Conservation (phyloP, 805 yeast species). For the Lachancea sp. region DNA sequence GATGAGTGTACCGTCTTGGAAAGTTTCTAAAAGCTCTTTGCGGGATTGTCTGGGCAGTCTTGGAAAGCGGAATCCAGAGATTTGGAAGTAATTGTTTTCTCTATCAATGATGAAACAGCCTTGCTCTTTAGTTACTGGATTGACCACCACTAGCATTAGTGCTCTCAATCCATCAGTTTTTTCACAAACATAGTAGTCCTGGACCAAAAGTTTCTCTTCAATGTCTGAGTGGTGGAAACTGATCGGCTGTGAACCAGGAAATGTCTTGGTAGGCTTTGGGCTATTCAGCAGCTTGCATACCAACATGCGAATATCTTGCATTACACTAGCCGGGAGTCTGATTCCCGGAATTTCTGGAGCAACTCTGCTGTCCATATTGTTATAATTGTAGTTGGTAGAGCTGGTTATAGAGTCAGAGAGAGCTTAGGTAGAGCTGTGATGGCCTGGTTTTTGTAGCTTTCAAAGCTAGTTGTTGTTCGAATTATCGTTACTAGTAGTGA, state of each 20-base stretch:
- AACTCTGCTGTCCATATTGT: slow-evolving; percentile 5
- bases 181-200: slow-evolving; percentile 92
- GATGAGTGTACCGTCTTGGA: slow-evolving; percentile 80
- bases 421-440: too few species aligned
- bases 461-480: too few species aligned
- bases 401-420: too few species aligned
- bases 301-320: slow-evolving; percentile 58
- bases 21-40: slow-evolving; percentile 36
- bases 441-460: too few species aligned
- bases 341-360: slow-evolving; percentile 87
- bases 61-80: slow-evolving; percentile 85
- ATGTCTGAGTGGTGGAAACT: slow-evolving; percentile 78
- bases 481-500: too few species aligned
- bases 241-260: slow-evolving; percentile 95
- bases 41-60: slow-evolving; percentile 31
- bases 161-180: slow-evolving; percentile 92
- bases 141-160: slow-evolving; percentile 55
- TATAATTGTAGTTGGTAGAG: not conserved
- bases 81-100: slow-evolving; percentile 75
- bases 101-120: slow-evolving; percentile 86
- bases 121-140: slow-evolving; percentile 71
- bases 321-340: slow-evolving; percentile 63
- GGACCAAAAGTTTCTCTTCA: slow-evolving; percentile 47
- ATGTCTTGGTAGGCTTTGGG: slow-evolving; percentile 42
- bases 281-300: slow-evolving; percentile 58